Evolutionary conservation across 176 grass and related monocot species (phyloP).

Genomic region (Chrysopogon serrulatus): DNA sequence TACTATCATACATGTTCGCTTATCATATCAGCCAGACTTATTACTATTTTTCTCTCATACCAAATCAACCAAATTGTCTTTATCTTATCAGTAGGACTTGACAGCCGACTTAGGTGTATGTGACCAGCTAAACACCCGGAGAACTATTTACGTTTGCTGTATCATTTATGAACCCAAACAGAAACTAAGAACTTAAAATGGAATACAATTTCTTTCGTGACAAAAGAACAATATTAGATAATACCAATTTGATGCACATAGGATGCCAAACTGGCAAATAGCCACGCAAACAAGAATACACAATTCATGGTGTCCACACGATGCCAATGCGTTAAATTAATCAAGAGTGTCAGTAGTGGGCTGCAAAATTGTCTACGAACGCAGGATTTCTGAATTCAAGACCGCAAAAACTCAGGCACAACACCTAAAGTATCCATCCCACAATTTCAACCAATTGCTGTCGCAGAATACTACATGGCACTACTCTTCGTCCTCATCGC

Average conservation of each 20-base stretch:
- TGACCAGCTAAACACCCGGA: too few species aligned
- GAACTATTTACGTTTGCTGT: too few species aligned
- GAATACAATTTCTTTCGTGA: too few species aligned
- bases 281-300: background rate
- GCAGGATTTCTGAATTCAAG: background rate
- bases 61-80: too few species aligned
- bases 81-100: too few species aligned
- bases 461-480: background rate
- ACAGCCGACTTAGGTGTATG: too few species aligned
- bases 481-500: slow-evolving; percentile 56
- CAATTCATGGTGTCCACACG: background rate
- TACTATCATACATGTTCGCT: too few species aligned
- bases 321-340: slow-evolving; percentile 8
- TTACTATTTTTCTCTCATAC: too few species aligned
- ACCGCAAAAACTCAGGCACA: background rate
- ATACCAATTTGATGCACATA: background rate
- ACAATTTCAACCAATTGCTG: background rate
- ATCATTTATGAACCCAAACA: background rate
- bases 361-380: background rate
- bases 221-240: too few species aligned
- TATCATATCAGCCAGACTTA: too few species aligned
- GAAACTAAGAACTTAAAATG: background rate
- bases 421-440: background rate
- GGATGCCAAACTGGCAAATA: background rate
- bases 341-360: background rate